Evolutionary conservation across 345 rosid genomes (phyloP).

Genomic region (Citrus unshiu): DNA sequence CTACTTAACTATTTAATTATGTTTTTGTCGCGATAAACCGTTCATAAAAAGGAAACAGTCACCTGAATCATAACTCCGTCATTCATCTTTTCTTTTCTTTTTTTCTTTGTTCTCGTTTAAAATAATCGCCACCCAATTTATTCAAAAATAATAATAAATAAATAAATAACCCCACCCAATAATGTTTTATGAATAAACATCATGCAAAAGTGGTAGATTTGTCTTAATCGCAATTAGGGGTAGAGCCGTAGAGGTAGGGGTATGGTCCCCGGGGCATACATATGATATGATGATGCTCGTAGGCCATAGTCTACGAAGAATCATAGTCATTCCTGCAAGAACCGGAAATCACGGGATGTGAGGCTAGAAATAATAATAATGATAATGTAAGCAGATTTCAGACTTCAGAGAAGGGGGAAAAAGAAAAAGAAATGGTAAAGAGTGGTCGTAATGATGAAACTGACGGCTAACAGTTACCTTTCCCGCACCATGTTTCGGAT

Average conservation of each 20-base stretch:
- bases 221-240: neutral
- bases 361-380: neutral
- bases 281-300: neutral
- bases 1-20: too few species aligned
- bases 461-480: neutral
- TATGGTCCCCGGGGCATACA: neutral
- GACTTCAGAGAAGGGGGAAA: neutral
- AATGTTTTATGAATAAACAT: too few species aligned
- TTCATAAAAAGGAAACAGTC: too few species aligned
- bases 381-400: neutral
- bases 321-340: conserved; percentile 5
- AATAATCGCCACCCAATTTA: too few species aligned
- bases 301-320: neutral
- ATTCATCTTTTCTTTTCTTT: too few species aligned
- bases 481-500: neutral
- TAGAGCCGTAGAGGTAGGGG: neutral
- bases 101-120: too few species aligned
- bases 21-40: too few species aligned
- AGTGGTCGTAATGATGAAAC: conserved; percentile 5
- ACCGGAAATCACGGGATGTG: conserved; percentile 26
- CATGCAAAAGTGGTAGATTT: too few species aligned
- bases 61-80: too few species aligned
- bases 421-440: too few species aligned
- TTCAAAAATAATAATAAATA: too few species aligned
- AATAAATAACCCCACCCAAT: too few species aligned